Evolutionary conservation across 345 rosid genomes (phyloP).

Genomic region (Gossypium mustelinum): DNA sequence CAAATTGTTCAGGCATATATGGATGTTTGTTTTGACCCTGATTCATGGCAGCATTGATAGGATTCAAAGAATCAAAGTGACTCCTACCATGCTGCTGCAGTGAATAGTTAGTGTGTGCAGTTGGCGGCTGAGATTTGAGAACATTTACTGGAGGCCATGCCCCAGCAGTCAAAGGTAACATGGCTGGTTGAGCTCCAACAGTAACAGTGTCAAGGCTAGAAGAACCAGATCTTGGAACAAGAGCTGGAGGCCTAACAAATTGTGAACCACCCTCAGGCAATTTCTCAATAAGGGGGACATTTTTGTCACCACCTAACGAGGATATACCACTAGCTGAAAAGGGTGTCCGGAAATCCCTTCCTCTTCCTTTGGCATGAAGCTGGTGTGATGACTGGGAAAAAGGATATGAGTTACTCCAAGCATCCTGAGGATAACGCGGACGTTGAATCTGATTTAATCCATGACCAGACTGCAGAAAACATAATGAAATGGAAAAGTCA

Average conservation of each 20-base stretch:
- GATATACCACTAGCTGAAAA: constrained; percentile 40
- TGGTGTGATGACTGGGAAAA: constrained; percentile 40
- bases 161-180: constrained; percentile 31
- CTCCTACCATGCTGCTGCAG: constrained; percentile 36
- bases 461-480: constrained; percentile 43
- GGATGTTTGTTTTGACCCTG: constrained; percentile 43
- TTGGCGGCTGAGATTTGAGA: constrained; percentile 49
- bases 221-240: constrained; percentile 39
- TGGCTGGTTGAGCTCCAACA: constrained; percentile 29
- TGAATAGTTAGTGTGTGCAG: constrained; percentile 39
- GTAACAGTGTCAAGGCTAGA: constrained; percentile 38
- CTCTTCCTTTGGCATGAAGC: constrained; percentile 39
- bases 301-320: constrained; percentile 39
- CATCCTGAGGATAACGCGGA: constrained; percentile 40
- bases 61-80: constrained; percentile 43
- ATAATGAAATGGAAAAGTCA: constrained; percentile 4
- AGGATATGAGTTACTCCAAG: constrained; percentile 39
- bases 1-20: constrained; percentile 44
- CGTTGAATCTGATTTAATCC: constrained; percentile 31
- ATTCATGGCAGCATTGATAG: constrained; percentile 36
- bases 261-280: constrained; percentile 41
- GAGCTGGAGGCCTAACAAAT: constrained; percentile 33
- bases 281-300: constrained; percentile 36
- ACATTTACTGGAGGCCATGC: constrained; percentile 54
- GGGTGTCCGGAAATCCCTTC: constrained; percentile 40